Percentiles rank a stretch among this genome's conserved stretches.
Conservation (phyloP, 352 stramenopile genomes). For the Globisporangium iwayamae region DNA sequence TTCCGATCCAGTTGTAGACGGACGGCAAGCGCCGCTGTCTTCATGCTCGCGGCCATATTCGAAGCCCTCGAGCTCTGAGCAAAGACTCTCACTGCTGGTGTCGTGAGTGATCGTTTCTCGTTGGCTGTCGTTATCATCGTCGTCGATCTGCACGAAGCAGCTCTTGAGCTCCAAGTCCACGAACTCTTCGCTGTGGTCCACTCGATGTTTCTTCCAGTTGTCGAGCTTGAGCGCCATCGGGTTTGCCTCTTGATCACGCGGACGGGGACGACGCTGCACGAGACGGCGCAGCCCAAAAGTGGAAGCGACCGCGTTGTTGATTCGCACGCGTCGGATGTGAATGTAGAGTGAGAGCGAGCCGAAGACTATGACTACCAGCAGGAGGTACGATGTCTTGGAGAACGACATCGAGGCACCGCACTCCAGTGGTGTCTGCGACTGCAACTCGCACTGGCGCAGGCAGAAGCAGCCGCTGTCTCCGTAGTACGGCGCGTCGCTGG, state of each 20-base stretch:
- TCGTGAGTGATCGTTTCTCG: neutral
- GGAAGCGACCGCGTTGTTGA: neutral
- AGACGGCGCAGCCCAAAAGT: neutral
- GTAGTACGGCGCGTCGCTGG: constrained; percentile 17
- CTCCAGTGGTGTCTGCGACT: constrained; percentile 6
- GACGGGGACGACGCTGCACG: constrained; percentile 6
- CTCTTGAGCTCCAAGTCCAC: constrained; percentile 23
- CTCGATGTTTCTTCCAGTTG: constrained; percentile 25
- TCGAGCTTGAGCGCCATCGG: constrained; percentile 29
- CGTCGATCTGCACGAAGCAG: constrained; percentile 23
- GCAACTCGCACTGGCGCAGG: constrained; percentile 23
- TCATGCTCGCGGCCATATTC: constrained; percentile 2
- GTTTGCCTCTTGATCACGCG: neutral
- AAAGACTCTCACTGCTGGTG: neutral
- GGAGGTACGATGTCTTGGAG: neutral
- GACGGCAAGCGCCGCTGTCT: neutral
- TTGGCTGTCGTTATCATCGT: constrained; percentile 8
- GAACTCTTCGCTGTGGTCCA: constrained; percentile 17
- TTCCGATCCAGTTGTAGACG: neutral
- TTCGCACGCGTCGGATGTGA: constrained; percentile 3
- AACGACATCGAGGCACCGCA: constrained; percentile 2
- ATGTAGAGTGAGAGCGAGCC: constrained; percentile 12
- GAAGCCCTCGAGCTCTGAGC: constrained; percentile 3
- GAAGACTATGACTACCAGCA: constrained; percentile 7
- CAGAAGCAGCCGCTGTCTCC: constrained; percentile 24